Evolutionary conservation across 768 basidiomycete genomes (phyloP).

Genomic region (Russula compacta): DNA sequence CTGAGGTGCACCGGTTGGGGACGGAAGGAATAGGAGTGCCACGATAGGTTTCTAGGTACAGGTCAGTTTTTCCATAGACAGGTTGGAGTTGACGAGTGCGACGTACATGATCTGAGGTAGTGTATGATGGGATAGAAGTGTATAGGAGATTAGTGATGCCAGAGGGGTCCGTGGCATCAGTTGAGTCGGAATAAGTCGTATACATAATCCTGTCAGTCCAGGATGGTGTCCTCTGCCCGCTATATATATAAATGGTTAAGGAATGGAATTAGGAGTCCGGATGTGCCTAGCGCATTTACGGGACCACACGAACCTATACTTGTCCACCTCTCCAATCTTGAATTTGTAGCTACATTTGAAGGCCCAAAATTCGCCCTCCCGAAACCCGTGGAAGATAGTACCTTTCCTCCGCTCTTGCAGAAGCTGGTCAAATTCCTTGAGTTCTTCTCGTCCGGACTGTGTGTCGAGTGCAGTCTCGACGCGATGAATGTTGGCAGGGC

Average conservation of each 20-base stretch:
- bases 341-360: conserved; percentile 93
- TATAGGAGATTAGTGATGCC: conserved; percentile 61
- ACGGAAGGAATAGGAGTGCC: conserved; percentile 55
- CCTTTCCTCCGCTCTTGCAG: conserved; percentile 52
- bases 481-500: conserved; percentile 26
- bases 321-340: conserved; percentile 67
- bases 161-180: conserved; percentile 40
- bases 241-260: no score
- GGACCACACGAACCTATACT: conserved; percentile 51
- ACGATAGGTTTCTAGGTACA: conserved; percentile 74
- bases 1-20: conserved; percentile 26
- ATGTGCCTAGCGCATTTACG: neutral
- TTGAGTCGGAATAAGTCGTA: conserved; percentile 61
- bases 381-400: conserved; percentile 58
- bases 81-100: neutral
- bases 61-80: conserved; percentile 1
- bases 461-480: conserved; percentile 36
- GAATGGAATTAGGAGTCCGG: neutral
- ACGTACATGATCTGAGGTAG: conserved; percentile 83
- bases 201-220: conserved; percentile 95
- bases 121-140: conserved; percentile 73
- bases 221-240: conserved; percentile 66
- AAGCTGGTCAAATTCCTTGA: conserved; percentile 71
- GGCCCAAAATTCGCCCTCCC: conserved; percentile 79
- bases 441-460: conserved; percentile 37